Evolutionary conservation across 331 rosid genomes (phyloP).

Genomic region (Pyracantha coccinea): DNA sequence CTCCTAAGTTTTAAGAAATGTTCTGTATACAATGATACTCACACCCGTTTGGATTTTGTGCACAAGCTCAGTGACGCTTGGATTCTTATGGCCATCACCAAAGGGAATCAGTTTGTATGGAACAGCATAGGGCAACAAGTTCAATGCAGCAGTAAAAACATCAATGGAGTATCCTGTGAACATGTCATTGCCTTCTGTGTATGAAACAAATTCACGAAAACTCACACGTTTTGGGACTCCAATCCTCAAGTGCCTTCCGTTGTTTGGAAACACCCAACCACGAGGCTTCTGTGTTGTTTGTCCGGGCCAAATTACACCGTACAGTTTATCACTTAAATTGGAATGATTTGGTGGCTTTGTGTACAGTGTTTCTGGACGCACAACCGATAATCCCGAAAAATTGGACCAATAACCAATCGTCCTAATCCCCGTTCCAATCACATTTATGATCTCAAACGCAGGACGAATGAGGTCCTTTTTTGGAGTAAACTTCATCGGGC

Average conservation of each 20-base stretch:
- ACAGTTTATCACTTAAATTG: slow-evolving; percentile 32
- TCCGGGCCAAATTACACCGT: slow-evolving; percentile 77
- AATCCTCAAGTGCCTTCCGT: slow-evolving; percentile 64
- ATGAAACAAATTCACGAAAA: slow-evolving; percentile 55
- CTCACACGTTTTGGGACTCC: slow-evolving; percentile 66
- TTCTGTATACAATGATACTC: slow-evolving; percentile 26
- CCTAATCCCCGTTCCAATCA: slow-evolving; percentile 57
- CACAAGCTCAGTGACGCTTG: slow-evolving; percentile 56
- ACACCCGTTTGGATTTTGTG: slow-evolving; percentile 62
- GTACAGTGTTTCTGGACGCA: slow-evolving; percentile 53
- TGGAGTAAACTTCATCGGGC: slow-evolving; percentile 46
- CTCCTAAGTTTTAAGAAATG: slow-evolving; percentile 6
- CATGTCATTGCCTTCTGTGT: slow-evolving; percentile 41
- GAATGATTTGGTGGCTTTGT: slow-evolving; percentile 42
- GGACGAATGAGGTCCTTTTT: slow-evolving; percentile 57
- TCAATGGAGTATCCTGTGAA: slow-evolving; percentile 87
- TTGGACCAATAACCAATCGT: slow-evolving; percentile 92
- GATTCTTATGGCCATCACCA: slow-evolving; percentile 67
- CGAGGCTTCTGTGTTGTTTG: slow-evolving; percentile 60
- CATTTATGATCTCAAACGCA: slow-evolving; percentile 75
- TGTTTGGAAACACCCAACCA: slow-evolving; percentile 93
- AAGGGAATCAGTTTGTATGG: slow-evolving; percentile 53
- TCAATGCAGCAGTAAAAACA: slow-evolving; percentile 74
- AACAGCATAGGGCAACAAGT: slow-evolving; percentile 75
- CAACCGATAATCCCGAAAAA: slow-evolving; percentile 62